Base-by-base conservation (phyloP, 345 rosid genomes). In the Aquilaria yunnanensis region DNA sequence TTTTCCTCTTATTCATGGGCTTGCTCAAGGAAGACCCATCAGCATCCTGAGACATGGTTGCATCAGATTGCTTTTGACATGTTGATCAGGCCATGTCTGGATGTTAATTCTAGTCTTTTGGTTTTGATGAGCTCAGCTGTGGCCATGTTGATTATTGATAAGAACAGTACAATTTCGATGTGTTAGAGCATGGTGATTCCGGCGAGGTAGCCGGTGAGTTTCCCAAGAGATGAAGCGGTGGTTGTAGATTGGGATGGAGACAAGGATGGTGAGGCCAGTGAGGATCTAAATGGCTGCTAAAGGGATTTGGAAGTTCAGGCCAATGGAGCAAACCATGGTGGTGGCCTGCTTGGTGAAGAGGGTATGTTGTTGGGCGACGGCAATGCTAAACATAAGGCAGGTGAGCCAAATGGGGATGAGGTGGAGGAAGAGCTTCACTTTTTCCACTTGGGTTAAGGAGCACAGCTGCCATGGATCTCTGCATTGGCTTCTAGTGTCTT, bases 391-490 rank as follows among this genome's bases (percentile, higher is more conserved):
- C 85, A 88, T 93, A 46, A 93, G 62, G 81, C 94, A 87, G 58
- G 79, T 70, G 61, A 90, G 43, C 96, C 96, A 23, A 23, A 23
- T 23, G 23, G 0, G 23, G 23, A 23, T 23, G 23, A 23, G 23
- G 23, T 23, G 23, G 23, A 89, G 63, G 2, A 88, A 73, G 43
- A 80, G 84, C 72, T 93, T 93, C 41, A 87, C 90, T 85, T 93
- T 89, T 76, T 93, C 98, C 47, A 93, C 96, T 76, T 88, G 94
- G 75, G 75, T 84, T 57, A 80, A 63, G 0, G 96, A 56, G 73
- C 98, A 90, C 12, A 93, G 79, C 54, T 90, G 70, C 98, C 98
- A 90, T 6, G 87, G 90, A 64, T 88, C 68, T 68, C 80, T 83
- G 10, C 41, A 33, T 48, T 67, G 62, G 75, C 72, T 71, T 0